Percentiles rank a stretch among this genome's conserved stretches.
Conservation (phyloP, 192 early-diverging fungal species). For the Coemansia sp. region DNA sequence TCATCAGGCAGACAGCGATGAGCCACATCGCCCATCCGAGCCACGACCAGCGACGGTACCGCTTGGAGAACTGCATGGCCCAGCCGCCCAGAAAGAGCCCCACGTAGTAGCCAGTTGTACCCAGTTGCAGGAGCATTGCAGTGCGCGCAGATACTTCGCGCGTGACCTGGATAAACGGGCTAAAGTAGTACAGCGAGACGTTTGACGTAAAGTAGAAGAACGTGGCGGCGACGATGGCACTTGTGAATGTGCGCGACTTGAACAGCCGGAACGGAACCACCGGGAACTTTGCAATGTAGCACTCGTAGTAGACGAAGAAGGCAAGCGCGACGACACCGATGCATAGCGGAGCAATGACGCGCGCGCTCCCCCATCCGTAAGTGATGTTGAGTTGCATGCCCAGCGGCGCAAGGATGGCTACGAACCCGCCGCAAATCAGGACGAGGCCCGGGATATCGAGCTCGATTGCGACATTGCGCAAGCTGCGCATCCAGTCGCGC, state of each 20-base stretch:
- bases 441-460: slow-evolving; percentile 36
- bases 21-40: slow-evolving; percentile 45
- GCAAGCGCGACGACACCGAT: slow-evolving; percentile 26
- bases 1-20: slow-evolving; percentile 45
- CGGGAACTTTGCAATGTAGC: slow-evolving; percentile 64
- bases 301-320: slow-evolving; percentile 58
- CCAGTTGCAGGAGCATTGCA: slow-evolving; percentile 48
- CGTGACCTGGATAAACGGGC: slow-evolving; percentile 44
- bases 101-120: slow-evolving; percentile 35
- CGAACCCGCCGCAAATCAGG: slow-evolving; percentile 40
- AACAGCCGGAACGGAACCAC: slow-evolving; percentile 52
- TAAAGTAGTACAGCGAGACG: slow-evolving; percentile 48
- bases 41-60: slow-evolving; percentile 50
- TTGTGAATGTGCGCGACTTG: slow-evolving; percentile 44
- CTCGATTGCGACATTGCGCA: slow-evolving; percentile 20
- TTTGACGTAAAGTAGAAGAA: slow-evolving; percentile 47
- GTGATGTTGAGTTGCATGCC: slow-evolving; percentile 48
- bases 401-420: slow-evolving; percentile 41
- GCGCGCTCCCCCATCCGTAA: slow-evolving; percentile 58
- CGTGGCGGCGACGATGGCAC: slow-evolving; percentile 32
- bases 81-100: slow-evolving; percentile 48
- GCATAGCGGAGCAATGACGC: slow-evolving; percentile 52
- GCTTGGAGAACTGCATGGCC: slow-evolving; percentile 46
- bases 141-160: slow-evolving; percentile 35
- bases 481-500: slow-evolving; percentile 1